These are phyloP conservation scores for Huntiella savannae DNA, from an alignment of 2,329 filamentous ascomycete species.

Conservation along the genomic window DNA sequence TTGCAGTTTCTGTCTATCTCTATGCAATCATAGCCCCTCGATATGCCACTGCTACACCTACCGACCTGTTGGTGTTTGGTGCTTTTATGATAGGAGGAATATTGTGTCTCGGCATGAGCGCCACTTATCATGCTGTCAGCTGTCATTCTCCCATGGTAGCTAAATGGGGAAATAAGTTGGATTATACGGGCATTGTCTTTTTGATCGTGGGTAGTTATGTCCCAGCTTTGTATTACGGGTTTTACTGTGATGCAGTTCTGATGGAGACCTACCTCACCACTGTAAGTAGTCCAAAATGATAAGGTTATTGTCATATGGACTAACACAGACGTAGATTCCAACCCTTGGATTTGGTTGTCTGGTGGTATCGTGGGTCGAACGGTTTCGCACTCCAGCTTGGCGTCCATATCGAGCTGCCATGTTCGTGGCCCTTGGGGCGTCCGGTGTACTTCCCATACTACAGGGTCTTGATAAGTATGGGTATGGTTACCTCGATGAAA, in stretches of 20 bases:
- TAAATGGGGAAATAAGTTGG: slow-evolving; percentile 75
- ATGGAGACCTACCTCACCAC: slow-evolving; percentile 56
- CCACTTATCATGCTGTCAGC: slow-evolving; percentile 64
- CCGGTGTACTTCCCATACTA: slow-evolving; percentile 63
- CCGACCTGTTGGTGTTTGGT: slow-evolving; percentile 52
- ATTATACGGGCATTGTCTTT: slow-evolving; percentile 84
- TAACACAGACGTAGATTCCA: slow-evolving; percentile 40
- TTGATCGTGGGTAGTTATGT: slow-evolving; percentile 86
- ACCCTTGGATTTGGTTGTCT: slow-evolving; percentile 59
- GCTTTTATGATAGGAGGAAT: slow-evolving; percentile 65
- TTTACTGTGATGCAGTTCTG: slow-evolving; percentile 48
- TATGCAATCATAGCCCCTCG: slow-evolving; percentile 41
- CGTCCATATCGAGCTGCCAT: slow-evolving; percentile 71
- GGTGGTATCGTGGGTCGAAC: slow-evolving; percentile 57
- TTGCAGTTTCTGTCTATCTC: slow-evolving; percentile 31
- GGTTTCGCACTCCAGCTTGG: slow-evolving; percentile 68
- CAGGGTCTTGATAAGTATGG: slow-evolving; percentile 58
- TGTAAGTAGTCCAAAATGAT: slow-evolving; percentile 27
- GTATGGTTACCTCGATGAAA: slow-evolving; percentile 40
- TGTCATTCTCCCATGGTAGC: slow-evolving; percentile 70
- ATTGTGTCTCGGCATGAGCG: slow-evolving; percentile 59
- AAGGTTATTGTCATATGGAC: not conserved
- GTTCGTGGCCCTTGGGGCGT: slow-evolving; percentile 76
- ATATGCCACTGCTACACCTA: slow-evolving; percentile 39
- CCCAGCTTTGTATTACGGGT: slow-evolving; percentile 72